Evolutionary conservation across 1,284 basidiomycete genomes (phyloP), one percentile per base, ranked within the genome.

Genomic region (Mrakiaceae sp.): DNA sequence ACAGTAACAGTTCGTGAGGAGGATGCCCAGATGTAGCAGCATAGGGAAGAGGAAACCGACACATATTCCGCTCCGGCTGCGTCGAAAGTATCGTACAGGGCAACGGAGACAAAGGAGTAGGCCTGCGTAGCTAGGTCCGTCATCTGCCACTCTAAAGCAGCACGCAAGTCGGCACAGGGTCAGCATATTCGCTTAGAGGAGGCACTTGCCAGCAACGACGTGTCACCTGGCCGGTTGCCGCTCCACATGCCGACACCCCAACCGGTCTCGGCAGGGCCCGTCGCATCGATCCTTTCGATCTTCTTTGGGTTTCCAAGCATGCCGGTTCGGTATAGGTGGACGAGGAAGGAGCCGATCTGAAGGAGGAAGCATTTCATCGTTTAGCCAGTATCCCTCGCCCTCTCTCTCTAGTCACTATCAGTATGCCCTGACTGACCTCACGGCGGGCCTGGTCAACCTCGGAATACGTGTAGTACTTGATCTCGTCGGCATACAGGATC

Each of bases 11-110:
- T 70, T 72, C 69, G 58, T 74, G 72, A 27, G 27, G 27, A 27
- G 27, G 27, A 27, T 27, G 27, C 27, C 27, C 27, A 27, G 27
- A 27, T 27, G 27, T 27, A 27, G 27, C 27, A 27, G 27, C 27
- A 27, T 1, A 27, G 27, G 27, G 27, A 27, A 27, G 27, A 2
- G 27, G 27, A 27, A 27, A 27, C 27, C 2, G 27, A 27, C 27
- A 27, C 27, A 27, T 27, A 27, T 27, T 27, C 27, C 27, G 27
- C 27, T 27, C 27, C 27, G 27, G 27, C 27, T 27, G 84, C 85
- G 3, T 93, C 94, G 57, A 96, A 79, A 0, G 92, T 95, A 73
- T 96, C 92, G 75, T 97, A 97, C 68, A 97, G 79, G 71, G 86
- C 87, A 66, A 95, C 90, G 27, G 84, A 81, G 48, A 92, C 86